Percentiles rank a stretch among this genome's conserved stretches.
Conservation (phyloP, 176 grass and related monocot species). For the Zoysia japonica region DNA sequence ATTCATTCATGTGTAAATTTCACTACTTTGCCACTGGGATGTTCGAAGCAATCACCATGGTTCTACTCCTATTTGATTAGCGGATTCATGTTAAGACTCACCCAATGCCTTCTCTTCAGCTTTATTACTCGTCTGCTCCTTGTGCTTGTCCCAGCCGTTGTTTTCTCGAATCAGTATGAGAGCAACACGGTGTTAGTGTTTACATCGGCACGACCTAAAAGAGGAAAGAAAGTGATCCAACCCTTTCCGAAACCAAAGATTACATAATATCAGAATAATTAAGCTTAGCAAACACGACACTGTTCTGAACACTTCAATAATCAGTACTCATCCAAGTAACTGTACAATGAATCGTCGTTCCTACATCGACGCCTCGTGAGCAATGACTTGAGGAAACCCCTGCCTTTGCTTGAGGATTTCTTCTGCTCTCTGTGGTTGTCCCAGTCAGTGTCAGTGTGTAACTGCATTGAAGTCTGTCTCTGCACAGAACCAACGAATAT, state of each 20-base stretch:
- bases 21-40: no score
- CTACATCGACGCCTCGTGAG: constrained; percentile 73
- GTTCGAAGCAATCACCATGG: no score
- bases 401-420: constrained; percentile 66
- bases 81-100: no score
- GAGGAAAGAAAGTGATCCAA: not conserved
- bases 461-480: constrained; percentile 56
- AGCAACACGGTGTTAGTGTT: not conserved
- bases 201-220: not conserved
- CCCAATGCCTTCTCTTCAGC: no score
- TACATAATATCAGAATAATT: constrained; percentile 12
- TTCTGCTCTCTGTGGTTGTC: constrained; percentile 55
- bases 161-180: no score
- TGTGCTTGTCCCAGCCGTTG: no score
- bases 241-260: not conserved
- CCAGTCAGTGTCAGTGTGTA: constrained; percentile 36
- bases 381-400: constrained; percentile 78
- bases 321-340: constrained; percentile 93
- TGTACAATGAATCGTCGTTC: constrained; percentile 85
- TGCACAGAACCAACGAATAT: constrained; percentile 26
- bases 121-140: no score
- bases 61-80: no score
- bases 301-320: not conserved
- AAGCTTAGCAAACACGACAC: constrained; percentile 1
- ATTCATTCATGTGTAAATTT: no score